Evolutionary conservation across 805 yeast species (phyloP).

Genomic region (Kodamaea nitidulidarum): DNA sequence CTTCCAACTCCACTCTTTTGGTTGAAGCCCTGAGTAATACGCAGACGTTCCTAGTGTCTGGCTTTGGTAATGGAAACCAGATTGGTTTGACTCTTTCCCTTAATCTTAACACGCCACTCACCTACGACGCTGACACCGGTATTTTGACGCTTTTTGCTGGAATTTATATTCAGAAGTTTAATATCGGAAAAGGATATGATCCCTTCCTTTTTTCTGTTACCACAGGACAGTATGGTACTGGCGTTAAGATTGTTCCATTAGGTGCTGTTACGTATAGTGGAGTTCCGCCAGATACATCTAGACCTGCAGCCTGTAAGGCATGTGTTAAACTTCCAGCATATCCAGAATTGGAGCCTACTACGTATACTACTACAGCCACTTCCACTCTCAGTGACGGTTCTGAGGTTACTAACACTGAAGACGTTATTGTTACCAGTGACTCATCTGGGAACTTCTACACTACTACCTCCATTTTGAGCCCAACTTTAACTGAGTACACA

Average conservation of each 20-base stretch:
- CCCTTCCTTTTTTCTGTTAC: slow-evolving; percentile 6
- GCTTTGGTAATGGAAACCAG: slow-evolving; percentile 26
- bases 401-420: slow-evolving; percentile 10
- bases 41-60: slow-evolving; percentile 22
- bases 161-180: slow-evolving; percentile 11
- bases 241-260: slow-evolving; percentile 5
- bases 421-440: slow-evolving; percentile 10
- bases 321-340: slow-evolving; percentile 7
- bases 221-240: slow-evolving; percentile 8
- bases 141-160: slow-evolving; percentile 16
- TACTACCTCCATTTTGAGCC: slow-evolving; percentile 11
- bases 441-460: slow-evolving; percentile 15
- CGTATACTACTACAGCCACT: slow-evolving; percentile 1
- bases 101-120: slow-evolving; percentile 3
- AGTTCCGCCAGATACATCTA: slow-evolving; percentile 4
- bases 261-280: slow-evolving; percentile 13
- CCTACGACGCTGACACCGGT: slow-evolving; percentile 14
- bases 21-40: slow-evolving; percentile 17
- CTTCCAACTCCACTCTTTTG: slow-evolving; percentile 6
- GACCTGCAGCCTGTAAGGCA: slow-evolving; percentile 8
- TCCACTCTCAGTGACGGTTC: slow-evolving; percentile 13
- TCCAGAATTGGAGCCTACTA: slow-evolving; percentile 7
- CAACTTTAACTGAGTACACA: slow-evolving; percentile 8
- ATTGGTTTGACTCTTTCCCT: slow-evolving; percentile 13
- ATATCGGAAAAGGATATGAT: slow-evolving; percentile 13